Percentiles rank a stretch among this genome's conserved stretches.
Evolutionary conservation across 345 rosid genomes (phyloP).

Genomic region (Hibiscus tridactylites): DNA sequence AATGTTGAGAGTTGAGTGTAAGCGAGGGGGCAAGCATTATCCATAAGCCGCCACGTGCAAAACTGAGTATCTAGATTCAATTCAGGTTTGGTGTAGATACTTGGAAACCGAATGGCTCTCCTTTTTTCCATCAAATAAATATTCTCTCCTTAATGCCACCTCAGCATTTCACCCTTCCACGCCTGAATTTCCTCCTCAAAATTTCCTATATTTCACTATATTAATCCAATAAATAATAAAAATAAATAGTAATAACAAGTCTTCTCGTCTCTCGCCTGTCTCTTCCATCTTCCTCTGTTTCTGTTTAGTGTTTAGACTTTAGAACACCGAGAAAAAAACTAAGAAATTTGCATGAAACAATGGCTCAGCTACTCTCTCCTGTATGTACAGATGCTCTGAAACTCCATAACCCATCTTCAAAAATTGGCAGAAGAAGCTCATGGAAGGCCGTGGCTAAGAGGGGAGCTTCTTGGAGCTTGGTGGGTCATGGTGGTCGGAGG

Average conservation of each 20-base stretch:
- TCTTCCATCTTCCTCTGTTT: not conserved
- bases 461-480: constrained; percentile 22
- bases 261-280: not conserved
- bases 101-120: constrained; percentile 32
- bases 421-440: constrained; percentile 25
- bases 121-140: not conserved
- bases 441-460: constrained; percentile 20
- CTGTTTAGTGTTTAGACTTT: not conserved
- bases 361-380: constrained; percentile 79
- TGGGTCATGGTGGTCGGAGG: constrained; percentile 22
- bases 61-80: not conserved
- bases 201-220: not conserved
- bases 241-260: not conserved
- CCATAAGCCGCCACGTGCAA: constrained; percentile 46
- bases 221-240: not conserved
- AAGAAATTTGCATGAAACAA: constrained; percentile 12
- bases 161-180: constrained; percentile 40
- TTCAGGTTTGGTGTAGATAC: constrained; percentile 15
- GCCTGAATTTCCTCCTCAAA: constrained; percentile 45
- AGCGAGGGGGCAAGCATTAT: not conserved
- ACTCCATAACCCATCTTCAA: constrained; percentile 38
- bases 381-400: constrained; percentile 64
- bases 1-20: no score
- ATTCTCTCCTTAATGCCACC: constrained; percentile 35
- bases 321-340: not conserved